Evolutionary conservation across 2,329 filamentous ascomycete genomes (phyloP).

Genomic region (Peltaster fructicola): DNA sequence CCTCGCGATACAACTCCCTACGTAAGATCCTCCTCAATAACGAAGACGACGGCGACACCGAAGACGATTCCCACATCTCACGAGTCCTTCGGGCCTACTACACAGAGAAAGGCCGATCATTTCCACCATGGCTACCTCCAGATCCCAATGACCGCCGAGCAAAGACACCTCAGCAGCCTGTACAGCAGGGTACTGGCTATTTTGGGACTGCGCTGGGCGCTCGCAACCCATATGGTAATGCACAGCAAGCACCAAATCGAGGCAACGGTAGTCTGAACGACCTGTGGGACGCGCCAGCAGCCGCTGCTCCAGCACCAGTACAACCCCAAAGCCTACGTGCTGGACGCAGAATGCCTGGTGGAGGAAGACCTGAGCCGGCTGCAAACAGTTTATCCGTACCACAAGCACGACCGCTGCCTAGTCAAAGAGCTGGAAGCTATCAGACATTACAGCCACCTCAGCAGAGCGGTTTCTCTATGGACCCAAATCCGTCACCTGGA

Average conservation of each 20-base stretch:
- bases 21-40: conserved; percentile 49
- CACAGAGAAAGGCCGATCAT: conserved; percentile 63
- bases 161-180: conserved; percentile 19
- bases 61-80: conserved; percentile 90
- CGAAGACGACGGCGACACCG: conserved; percentile 36
- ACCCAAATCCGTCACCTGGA: conserved; percentile 20
- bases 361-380: conserved; percentile 9
- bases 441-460: conserved; percentile 34
- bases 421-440: conserved; percentile 57
- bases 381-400: conserved; percentile 21
- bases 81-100: conserved; percentile 89
- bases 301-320: conserved; percentile 18
- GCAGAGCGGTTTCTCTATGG: conserved; percentile 21
- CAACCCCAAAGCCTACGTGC: conserved; percentile 27
- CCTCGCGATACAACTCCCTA: conserved; percentile 39
- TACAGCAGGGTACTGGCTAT: conserved; percentile 15
- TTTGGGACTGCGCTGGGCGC: conserved; percentile 19
- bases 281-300: conserved; percentile 35
- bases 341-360: conserved; percentile 9
- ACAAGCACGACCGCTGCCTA: conserved; percentile 44
- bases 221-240: conserved; percentile 8
- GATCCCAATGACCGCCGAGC: conserved; percentile 59
- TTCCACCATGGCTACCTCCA: conserved; percentile 74
- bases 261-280: conserved; percentile 36
- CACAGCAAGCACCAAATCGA: conserved; percentile 17